Conservation (phyloP, 306 rosid species). For the Lotus japonicus region DNA sequence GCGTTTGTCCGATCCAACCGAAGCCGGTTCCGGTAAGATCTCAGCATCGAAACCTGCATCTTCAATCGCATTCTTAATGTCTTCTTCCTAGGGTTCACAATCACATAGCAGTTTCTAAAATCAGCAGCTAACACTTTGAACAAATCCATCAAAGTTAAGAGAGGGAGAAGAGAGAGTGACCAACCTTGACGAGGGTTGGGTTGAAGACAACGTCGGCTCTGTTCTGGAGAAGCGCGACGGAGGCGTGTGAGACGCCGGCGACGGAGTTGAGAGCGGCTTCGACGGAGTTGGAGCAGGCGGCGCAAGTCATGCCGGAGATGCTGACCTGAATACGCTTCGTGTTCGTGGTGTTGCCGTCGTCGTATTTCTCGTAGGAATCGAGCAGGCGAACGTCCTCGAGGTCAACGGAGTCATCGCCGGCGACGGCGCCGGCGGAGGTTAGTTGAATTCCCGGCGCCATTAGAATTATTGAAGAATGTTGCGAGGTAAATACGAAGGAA, state of each 20-base stretch:
- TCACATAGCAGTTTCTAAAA: no score
- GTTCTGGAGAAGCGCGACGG: constrained; percentile 91
- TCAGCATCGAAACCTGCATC: constrained; percentile 99
- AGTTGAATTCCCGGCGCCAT: constrained; percentile 41
- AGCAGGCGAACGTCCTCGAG: constrained; percentile 72
- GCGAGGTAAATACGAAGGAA: constrained; percentile 9
- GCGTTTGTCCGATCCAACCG: not conserved
- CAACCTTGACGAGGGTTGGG: constrained; percentile 63
- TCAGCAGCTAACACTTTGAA: not conserved
- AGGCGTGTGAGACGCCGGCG: constrained; percentile 67
- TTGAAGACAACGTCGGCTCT: constrained; percentile 80
- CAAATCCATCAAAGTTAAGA: no score
- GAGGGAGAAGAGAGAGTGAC: not conserved
- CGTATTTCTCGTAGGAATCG: constrained; percentile 51
- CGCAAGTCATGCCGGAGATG: constrained; percentile 89
- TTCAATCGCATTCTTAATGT: constrained; percentile 82
- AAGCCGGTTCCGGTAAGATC: constrained; percentile 65
- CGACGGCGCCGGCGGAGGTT: constrained; percentile 8
- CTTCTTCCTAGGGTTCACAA: constrained; percentile 49
- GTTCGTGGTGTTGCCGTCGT: not conserved
- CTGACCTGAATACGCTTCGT: constrained; percentile 53
- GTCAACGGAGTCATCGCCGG: constrained; percentile 29
- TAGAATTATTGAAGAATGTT: not conserved
- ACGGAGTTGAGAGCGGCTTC: constrained; percentile 65
- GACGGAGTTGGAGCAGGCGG: constrained; percentile 91